Conservation (phyloP, 2,329 filamentous ascomycete species). For the Pseudopithomyces maydicus region DNA sequence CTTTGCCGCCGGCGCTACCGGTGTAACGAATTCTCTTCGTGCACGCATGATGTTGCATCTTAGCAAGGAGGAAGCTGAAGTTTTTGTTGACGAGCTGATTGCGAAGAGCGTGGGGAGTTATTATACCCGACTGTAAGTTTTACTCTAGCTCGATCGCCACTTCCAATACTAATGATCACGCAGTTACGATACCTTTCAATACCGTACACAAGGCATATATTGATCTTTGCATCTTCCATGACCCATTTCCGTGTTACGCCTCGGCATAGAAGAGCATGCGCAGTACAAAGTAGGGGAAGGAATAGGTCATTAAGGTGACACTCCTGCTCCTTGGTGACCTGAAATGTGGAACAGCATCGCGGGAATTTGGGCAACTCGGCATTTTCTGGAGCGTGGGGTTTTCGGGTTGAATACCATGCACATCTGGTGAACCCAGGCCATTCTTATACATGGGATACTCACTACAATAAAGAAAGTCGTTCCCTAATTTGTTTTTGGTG, state of each 20-base stretch:
- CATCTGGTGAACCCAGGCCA: not conserved
- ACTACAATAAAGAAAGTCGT: not conserved
- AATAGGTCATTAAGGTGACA: not conserved
- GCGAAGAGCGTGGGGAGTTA: slow-evolving; percentile 84
- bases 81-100: slow-evolving; percentile 81
- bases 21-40: slow-evolving; percentile 71
- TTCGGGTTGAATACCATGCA: not conserved
- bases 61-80: slow-evolving; percentile 79
- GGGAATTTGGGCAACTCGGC: not conserved
- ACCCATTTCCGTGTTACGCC: not conserved
- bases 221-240: slow-evolving; percentile 47
- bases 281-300: not conserved
- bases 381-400: slow-evolving; percentile 1
- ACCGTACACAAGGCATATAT: slow-evolving; percentile 86
- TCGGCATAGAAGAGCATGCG: not conserved
- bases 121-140: slow-evolving; percentile 77
- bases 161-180: slow-evolving; percentile 18
- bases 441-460: no score
- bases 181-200: slow-evolving; percentile 86
- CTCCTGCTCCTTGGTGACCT: not conserved
- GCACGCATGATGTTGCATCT: slow-evolving; percentile 82
- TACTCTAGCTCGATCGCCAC: not conserved
- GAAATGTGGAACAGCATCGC: not conserved
- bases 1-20: slow-evolving; percentile 74
- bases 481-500: not conserved